Evolutionary conservation across 306 rosid genomes (phyloP).

Genomic region (Cucumis sativus): Cucumber_9930_V3 NC_026661.2:21966501-21967000

Average conservation of each 20-base stretch:
- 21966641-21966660: slow-evolving; percentile 9
- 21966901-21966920: neutral
- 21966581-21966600: neutral
- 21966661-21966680: slow-evolving; percentile 9
- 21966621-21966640: slow-evolving; percentile 8
- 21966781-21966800: neutral
- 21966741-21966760: slow-evolving; percentile 7
- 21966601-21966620: neutral
- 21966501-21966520: neutral
- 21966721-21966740: slow-evolving; percentile 11
- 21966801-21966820: neutral
- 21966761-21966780: slow-evolving; percentile 1
- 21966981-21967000: slow-evolving; percentile 3
- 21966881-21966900: neutral
- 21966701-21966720: neutral
- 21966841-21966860: no score
- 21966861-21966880: neutral
- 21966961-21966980: neutral
- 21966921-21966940: no score
- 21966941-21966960: neutral
- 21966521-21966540: neutral
- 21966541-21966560: accelerated
- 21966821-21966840: neutral
- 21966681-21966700: neutral
- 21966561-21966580: neutral